Evolutionary conservation across 495 filamentous ascomycete genomes (phyloP).

Genomic region (Annulohypoxylon maeteangense): DNA sequence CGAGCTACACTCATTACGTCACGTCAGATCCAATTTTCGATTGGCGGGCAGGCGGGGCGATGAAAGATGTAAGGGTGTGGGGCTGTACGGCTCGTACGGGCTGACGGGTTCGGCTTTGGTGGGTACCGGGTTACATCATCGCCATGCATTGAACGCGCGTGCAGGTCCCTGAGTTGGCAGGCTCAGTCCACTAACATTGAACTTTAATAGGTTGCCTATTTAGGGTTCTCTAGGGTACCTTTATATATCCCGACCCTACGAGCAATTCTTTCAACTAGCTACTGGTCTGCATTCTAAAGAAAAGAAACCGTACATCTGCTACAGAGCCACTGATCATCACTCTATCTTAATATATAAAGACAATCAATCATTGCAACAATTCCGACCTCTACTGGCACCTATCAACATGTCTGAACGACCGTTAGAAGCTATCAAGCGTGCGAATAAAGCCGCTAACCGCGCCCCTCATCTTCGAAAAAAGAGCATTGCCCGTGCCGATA

Average conservation of each 20-base stretch:
- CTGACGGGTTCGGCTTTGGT: slow-evolving; percentile 18
- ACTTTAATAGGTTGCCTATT: neutral
- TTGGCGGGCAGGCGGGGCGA: neutral
- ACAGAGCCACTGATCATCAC: neutral
- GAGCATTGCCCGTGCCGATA: slow-evolving; percentile 75
- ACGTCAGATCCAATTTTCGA: neutral
- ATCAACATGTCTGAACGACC: slow-evolving; percentile 71
- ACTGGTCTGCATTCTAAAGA: neutral
- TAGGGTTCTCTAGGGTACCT: neutral
- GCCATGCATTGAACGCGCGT: slow-evolving; percentile 29
- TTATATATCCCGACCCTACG: neutral
- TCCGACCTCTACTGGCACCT: slow-evolving; percentile 10
- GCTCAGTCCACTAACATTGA: slow-evolving; percentile 12
- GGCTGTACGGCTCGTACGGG: slow-evolving; percentile 1
- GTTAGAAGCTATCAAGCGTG: slow-evolving; percentile 67
- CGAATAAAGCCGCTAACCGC: slow-evolving; percentile 69
- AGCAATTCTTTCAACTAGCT: neutral
- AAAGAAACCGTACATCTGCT: neutral
- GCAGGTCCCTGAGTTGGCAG: slow-evolving; percentile 21
- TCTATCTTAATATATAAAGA: neutral
- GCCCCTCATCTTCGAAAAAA: slow-evolving; percentile 70
- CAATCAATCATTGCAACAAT: neutral
- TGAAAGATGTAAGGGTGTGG: slow-evolving; percentile 18
- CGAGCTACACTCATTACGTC: slow-evolving; percentile 18
- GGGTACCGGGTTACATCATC: slow-evolving; percentile 36